Percentiles rank a stretch among this genome's conserved stretches.
phyloP scores from a whole-genome alignment of 164 flowering plant genomes.

The Sedum album region DNA sequence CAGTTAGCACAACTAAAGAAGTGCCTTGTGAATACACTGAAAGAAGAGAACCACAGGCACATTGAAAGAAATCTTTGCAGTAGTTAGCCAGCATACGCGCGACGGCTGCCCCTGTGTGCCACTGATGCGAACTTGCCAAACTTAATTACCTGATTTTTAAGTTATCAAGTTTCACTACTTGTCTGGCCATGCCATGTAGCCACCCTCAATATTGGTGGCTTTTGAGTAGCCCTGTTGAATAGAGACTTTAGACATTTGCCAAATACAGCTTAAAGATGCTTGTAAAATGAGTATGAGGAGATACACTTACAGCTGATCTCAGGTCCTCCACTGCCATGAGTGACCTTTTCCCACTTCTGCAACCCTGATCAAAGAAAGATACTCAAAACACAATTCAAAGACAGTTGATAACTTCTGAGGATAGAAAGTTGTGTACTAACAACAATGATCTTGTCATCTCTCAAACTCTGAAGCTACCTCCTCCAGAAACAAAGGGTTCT shows the following conservation, averaged over 20 bases:
- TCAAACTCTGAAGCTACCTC: constrained; percentile 4
- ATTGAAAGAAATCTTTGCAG: not conserved
- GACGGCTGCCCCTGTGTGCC: not conserved
- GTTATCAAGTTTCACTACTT: not conserved
- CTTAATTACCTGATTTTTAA: no score
- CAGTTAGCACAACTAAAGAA: not conserved
- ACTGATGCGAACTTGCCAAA: not conserved
- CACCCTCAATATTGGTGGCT: no score
- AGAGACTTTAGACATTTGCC: not conserved
- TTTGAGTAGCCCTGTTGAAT: not conserved
- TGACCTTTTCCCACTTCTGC: constrained; percentile 12
- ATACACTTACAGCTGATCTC: constrained; percentile 4
- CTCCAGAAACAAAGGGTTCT: constrained; percentile 6
- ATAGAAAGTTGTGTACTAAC: constrained; percentile 3
- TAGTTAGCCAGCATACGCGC: not conserved
- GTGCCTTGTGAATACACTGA: not conserved
- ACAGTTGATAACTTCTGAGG: not conserved
- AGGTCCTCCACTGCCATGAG: constrained; percentile 10
- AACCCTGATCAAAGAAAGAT: constrained; percentile 2
- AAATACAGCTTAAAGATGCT: not conserved
- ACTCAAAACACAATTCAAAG: not conserved
- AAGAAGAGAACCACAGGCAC: no score
- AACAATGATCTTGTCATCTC: constrained; percentile 9
- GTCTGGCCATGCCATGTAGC: no score
- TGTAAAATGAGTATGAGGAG: no score